A percentile compares a stretch with the other conserved stretches of the same genome.
phyloP scores from a whole-genome alignment of 495 filamentous ascomycete genomes.

The Aspergillus incahuasiensis region DNA sequence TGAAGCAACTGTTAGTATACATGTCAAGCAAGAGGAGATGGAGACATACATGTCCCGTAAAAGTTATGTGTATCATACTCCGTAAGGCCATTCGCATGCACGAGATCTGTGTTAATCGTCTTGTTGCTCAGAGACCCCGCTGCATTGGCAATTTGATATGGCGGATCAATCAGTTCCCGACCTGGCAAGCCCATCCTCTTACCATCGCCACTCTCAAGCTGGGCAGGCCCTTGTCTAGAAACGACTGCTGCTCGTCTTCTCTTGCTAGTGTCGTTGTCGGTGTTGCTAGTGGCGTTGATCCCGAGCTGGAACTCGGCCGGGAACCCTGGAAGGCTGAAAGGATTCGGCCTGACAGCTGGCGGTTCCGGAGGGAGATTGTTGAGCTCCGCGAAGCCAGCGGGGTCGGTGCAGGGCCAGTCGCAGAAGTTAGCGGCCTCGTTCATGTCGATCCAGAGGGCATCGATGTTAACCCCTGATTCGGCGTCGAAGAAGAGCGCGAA shows the following conservation, averaged over 20 bases:
- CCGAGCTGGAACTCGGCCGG: slow-evolving; percentile 64
- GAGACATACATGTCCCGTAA: slow-evolving; percentile 62
- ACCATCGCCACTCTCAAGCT: slow-evolving; percentile 22
- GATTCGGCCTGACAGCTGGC: slow-evolving; percentile 57
- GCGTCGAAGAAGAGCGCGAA: slow-evolving; percentile 64
- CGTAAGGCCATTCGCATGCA: slow-evolving; percentile 61
- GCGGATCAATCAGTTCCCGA: slow-evolving; percentile 64
- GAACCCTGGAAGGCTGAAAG: slow-evolving; percentile 64
- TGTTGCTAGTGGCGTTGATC: slow-evolving; percentile 6
- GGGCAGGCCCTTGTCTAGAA: background rate
- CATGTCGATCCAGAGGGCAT: slow-evolving; percentile 86
- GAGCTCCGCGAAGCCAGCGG: slow-evolving; percentile 44
- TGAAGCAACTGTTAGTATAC: slow-evolving; percentile 11
- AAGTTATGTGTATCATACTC: slow-evolving; percentile 86
- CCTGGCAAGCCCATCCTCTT: slow-evolving; percentile 51
- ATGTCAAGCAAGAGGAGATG: background rate
- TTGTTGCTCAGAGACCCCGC: slow-evolving; percentile 65
- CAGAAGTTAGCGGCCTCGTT: slow-evolving; percentile 74
- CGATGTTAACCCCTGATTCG: slow-evolving; percentile 69
- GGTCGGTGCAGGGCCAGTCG: slow-evolving; percentile 64
- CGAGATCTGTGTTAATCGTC: slow-evolving; percentile 69
- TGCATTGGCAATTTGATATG: slow-evolving; percentile 71
- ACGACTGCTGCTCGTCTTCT: background rate
- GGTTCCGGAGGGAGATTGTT: slow-evolving; percentile 60
- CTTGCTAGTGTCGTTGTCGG: background rate